Conservation (phyloP, 164 flowering plant genomes). For the Stephania japonica region DNA sequence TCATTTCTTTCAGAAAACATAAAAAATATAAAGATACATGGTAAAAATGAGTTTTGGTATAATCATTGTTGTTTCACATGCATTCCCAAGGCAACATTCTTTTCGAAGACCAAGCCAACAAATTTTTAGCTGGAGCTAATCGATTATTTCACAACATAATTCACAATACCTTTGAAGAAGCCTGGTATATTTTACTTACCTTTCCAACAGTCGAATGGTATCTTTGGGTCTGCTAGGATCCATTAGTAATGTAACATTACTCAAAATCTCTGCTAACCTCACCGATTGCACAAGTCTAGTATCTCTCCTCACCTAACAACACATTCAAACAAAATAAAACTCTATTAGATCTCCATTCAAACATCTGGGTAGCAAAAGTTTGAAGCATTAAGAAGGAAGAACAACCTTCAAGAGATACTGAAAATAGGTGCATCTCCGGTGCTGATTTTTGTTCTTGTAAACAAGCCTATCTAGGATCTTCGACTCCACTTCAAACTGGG, state of each 20-base stretch:
- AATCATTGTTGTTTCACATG: background rate
- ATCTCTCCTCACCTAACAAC: constrained; percentile 11
- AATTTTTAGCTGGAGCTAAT: background rate
- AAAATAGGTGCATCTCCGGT: background rate
- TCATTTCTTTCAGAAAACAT: background rate
- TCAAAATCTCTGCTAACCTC: constrained; percentile 3
- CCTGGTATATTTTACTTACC: background rate
- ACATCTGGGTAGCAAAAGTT: background rate
- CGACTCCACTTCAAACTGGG: constrained; percentile 1
- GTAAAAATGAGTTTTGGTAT: too few species aligned
- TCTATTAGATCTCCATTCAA: background rate
- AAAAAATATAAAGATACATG: too few species aligned
- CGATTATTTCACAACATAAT: background rate
- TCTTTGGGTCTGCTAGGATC: background rate
- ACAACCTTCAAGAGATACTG: constrained; percentile 10
- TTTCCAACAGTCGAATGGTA: constrained; percentile 1
- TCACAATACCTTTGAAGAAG: too few species aligned
- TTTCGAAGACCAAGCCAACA: background rate
- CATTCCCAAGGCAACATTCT: background rate
- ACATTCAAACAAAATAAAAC: background rate
- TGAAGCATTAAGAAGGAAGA: background rate
- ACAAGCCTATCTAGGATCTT: constrained; percentile 6
- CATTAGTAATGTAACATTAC: background rate
- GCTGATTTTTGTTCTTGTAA: constrained; percentile 11
- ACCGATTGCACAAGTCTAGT: background rate